These are phyloP conservation scores for Prosopis cineraria DNA, from an alignment of 306 rosid genomes.

Conservation along the genomic window DNA sequence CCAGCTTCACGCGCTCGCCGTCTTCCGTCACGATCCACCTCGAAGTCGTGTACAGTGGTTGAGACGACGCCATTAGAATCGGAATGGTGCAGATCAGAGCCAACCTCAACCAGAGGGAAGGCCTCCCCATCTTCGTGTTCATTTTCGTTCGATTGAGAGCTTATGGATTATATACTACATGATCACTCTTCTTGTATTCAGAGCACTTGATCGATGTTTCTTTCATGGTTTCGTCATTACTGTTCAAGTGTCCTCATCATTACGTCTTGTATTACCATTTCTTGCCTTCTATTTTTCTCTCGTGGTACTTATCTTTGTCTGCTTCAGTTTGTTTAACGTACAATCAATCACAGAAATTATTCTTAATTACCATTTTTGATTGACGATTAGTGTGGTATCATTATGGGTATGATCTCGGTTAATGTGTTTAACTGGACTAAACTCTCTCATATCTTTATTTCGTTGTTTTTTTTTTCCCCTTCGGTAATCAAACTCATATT, in stretches of 20 bases:
- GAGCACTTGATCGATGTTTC: background rate
- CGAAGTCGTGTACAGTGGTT: slow-evolving; percentile 60
- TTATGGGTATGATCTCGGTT: too few species aligned
- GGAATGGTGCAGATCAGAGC: background rate
- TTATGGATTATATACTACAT: background rate
- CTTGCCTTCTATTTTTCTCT: background rate
- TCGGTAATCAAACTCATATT: too few species aligned
- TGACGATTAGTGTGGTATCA: too few species aligned
- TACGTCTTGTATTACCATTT: background rate
- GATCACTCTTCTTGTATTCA: background rate
- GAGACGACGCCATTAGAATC: slow-evolving; percentile 24
- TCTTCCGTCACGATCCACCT: slow-evolving; percentile 74
- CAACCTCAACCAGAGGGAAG: background rate
- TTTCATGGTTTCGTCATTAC: background rate
- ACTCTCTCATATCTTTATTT: too few species aligned
- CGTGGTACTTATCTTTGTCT: background rate
- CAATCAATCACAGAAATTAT: background rate
- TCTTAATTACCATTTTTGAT: too few species aligned
- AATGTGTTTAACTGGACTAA: too few species aligned
- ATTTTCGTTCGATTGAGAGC: background rate
- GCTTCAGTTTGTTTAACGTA: background rate
- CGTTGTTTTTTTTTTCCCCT: too few species aligned
- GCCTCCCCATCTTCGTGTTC: background rate
- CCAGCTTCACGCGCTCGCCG: slow-evolving; percentile 79
- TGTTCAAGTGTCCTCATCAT: background rate